These are phyloP conservation scores for Cystobasidium ongulense DNA, from an alignment of 768 basidiomycete species.

Conservation along the genomic window DNA sequence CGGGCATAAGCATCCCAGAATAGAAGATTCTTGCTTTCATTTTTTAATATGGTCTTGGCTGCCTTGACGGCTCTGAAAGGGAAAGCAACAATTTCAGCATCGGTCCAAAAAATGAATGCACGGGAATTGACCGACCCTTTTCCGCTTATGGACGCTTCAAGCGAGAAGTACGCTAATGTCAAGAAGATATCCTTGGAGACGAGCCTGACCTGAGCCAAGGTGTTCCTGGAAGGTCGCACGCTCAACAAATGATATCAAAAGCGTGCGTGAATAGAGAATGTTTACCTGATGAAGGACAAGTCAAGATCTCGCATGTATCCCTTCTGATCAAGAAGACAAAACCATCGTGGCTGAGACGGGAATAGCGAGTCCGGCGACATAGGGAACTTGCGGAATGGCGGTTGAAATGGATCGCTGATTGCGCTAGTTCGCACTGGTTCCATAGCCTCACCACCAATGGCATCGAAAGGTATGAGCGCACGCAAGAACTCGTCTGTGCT, in stretches of 20 bases:
- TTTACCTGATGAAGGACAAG: conserved; percentile 37
- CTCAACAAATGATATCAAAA: neutral
- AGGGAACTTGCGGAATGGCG: conserved; percentile 42
- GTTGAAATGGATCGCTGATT: conserved; percentile 39
- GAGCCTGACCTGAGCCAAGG: conserved; percentile 37
- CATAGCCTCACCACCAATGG: conserved; percentile 45
- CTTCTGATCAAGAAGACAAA: conserved; percentile 34
- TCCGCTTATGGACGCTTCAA: conserved; percentile 42
- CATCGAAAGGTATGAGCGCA: conserved; percentile 39
- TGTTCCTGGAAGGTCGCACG: conserved; percentile 32
- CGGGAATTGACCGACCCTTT: conserved; percentile 38
- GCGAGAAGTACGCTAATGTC: conserved; percentile 43
- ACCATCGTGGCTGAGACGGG: conserved; percentile 36
- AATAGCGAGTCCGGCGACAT: conserved; percentile 40
- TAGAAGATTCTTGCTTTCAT: conserved; percentile 44
- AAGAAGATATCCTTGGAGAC: conserved; percentile 42
- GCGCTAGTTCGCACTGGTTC: conserved; percentile 41
- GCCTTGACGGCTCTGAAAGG: conserved; percentile 44
- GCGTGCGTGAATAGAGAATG: neutral
- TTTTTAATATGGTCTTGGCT: conserved; percentile 45
- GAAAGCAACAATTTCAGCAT: neutral
- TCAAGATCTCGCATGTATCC: conserved; percentile 38
- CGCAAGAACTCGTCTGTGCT: conserved; percentile 18
- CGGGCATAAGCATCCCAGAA: conserved; percentile 49
- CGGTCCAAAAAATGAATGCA: too few species aligned